Evolutionary conservation across 441 rosid species (phyloP).

Genomic region (Gossypium davidsonii): DNA sequence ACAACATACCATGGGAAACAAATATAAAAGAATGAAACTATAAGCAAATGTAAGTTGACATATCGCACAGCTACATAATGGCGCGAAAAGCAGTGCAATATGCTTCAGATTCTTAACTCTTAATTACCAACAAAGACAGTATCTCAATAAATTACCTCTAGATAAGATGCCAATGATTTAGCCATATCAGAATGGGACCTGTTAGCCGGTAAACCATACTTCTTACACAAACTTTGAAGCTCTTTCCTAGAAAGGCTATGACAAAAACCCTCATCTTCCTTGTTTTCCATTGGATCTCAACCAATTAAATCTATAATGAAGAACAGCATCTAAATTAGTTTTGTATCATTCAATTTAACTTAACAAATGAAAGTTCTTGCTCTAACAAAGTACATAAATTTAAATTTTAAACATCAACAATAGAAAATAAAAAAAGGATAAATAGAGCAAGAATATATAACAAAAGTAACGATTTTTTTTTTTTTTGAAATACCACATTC

Average conservation of each 20-base stretch:
- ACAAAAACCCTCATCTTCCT: constrained; percentile 36
- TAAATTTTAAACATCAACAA: neutral
- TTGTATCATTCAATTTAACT: neutral
- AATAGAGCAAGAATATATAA: neutral
- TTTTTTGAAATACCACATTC: neutral
- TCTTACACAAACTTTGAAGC: constrained; percentile 66
- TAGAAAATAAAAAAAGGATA: neutral
- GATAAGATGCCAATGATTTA: constrained; percentile 40
- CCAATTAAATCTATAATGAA: constrained; percentile 4
- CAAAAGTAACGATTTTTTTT: neutral
- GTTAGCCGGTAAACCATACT: constrained; percentile 61
- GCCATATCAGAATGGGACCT: constrained; percentile 61
- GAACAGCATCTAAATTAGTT: neutral
- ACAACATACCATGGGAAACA: neutral
- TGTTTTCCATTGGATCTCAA: constrained; percentile 43
- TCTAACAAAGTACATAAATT: neutral
- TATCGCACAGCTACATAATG: neutral
- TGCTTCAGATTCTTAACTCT: neutral
- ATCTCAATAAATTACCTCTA: constrained; percentile 31
- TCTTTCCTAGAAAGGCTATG: constrained; percentile 59
- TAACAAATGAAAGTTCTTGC: neutral
- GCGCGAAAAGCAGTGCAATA: neutral
- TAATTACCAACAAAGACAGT: neutral
- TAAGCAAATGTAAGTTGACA: neutral
- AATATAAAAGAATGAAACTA: neutral